Conservation (phyloP, 352 stramenopile species). For the Phytophthora hybrid region DNA sequence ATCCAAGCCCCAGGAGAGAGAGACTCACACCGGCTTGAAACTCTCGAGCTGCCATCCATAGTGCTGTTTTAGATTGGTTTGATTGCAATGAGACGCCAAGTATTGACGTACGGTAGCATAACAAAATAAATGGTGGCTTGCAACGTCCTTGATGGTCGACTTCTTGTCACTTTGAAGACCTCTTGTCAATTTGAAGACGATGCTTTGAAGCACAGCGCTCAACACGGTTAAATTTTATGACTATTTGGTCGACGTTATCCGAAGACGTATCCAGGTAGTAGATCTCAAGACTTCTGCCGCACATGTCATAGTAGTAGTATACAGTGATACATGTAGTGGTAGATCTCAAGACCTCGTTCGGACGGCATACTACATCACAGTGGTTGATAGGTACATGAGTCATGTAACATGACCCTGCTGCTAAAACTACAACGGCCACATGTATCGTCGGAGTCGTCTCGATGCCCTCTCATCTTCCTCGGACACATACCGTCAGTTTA, state of each 20-base stretch:
- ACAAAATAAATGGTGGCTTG: conserved; percentile 11
- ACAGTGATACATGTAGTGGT: too few relatives aligned
- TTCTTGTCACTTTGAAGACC: too few relatives aligned
- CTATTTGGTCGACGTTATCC: not conserved
- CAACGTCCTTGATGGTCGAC: not conserved
- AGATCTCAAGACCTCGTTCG: too few relatives aligned
- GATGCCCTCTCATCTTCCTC: not conserved
- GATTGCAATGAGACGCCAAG: conserved; percentile 4
- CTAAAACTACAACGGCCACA: too few relatives aligned
- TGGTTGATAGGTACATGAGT: too few relatives aligned
- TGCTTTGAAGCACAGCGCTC: not conserved
- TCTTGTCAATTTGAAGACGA: not conserved
- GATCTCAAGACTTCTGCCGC: too few relatives aligned
- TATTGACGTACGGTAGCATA: too few relatives aligned
- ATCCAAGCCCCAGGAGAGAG: not conserved
- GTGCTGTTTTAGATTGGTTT: conserved; percentile 19
- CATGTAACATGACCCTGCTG: too few relatives aligned
- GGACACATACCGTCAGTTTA: not conserved
- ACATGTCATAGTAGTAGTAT: too few relatives aligned
- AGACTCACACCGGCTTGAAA: not conserved
- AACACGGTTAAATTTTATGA: not conserved
- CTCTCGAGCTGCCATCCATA: conserved; percentile 6
- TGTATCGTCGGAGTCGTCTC: too few relatives aligned
- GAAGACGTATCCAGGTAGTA: too few relatives aligned
- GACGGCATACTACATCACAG: too few relatives aligned